Evolutionary conservation across 2,329 filamentous ascomycete species (phyloP).

Genomic region (Nemania diffusa): DNA sequence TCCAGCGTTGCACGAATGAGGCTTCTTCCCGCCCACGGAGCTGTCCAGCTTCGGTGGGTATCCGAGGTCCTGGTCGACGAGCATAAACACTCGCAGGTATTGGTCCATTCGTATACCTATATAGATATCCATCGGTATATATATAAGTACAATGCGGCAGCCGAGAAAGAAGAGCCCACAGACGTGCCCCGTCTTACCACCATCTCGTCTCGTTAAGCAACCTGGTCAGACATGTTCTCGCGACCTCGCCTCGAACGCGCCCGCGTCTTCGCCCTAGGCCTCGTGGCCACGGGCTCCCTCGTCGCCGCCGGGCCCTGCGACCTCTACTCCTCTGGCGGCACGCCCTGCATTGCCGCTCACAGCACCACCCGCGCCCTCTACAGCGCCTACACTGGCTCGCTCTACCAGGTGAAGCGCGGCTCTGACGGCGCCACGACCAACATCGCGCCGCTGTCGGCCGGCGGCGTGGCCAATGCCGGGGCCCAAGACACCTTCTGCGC

Average conservation of each 20-base stretch:
- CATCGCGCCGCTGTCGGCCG: constrained; percentile 64
- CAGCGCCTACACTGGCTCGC: constrained; percentile 60
- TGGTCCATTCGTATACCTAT: not conserved
- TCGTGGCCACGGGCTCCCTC: constrained; percentile 26
- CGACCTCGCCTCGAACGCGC: constrained; percentile 17
- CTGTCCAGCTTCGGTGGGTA: not conserved
- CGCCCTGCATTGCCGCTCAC: constrained; percentile 72
- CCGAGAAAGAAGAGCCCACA: not conserved
- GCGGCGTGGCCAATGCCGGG: constrained; percentile 70
- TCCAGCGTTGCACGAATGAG: constrained; percentile 22
- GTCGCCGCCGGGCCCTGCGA: constrained; percentile 67
- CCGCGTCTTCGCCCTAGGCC: constrained; percentile 24
- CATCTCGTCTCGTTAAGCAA: not conserved
- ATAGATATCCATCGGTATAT: not conserved
- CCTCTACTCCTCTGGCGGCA: constrained; percentile 67
- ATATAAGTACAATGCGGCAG: constrained; percentile 17
- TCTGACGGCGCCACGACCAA: constrained; percentile 61
- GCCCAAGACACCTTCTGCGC: constrained; percentile 70
- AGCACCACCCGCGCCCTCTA: constrained; percentile 73
- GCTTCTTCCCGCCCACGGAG: not conserved
- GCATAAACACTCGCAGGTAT: not conserved
- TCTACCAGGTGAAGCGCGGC: constrained; percentile 69
- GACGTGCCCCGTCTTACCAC: constrained; percentile 4
- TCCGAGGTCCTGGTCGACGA: not conserved
- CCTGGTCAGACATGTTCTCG: constrained; percentile 24